phyloP scores from a whole-genome alignment of 2,329 filamentous ascomycete genomes.

The Aspergillus caelatus region DNA sequence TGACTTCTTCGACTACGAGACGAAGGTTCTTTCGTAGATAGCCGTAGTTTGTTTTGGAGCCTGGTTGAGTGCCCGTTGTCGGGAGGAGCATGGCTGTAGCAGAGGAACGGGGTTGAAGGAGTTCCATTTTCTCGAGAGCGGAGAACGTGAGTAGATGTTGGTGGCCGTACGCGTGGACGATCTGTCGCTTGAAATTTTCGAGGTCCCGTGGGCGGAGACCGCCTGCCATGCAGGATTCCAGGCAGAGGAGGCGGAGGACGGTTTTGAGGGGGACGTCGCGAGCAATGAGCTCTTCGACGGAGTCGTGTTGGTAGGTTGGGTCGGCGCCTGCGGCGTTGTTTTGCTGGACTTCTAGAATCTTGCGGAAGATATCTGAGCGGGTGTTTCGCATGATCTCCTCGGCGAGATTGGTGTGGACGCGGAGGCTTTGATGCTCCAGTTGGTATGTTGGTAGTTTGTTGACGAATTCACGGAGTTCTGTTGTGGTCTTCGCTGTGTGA shows the following conservation, averaged over 20 bases:
- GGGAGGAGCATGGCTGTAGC: constrained; percentile 81
- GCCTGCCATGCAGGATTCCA: constrained; percentile 87
- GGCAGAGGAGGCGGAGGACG: constrained; percentile 80
- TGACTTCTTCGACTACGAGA: constrained; percentile 93
- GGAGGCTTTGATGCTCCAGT: constrained; percentile 89
- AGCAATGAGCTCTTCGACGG: constrained; percentile 92
- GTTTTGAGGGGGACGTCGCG: constrained; percentile 79
- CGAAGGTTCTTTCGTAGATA: constrained; percentile 83
- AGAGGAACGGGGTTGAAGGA: constrained; percentile 77
- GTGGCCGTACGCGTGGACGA: constrained; percentile 91
- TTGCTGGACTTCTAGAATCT: constrained; percentile 89
- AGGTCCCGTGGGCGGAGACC: constrained; percentile 87
- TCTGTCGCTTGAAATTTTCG: constrained; percentile 82
- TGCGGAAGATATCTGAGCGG: constrained; percentile 83
- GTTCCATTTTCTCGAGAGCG: constrained; percentile 83
- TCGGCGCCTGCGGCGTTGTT: constrained; percentile 90
- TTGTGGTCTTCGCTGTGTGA: constrained; percentile 81
- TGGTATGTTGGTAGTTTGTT: constrained; percentile 89
- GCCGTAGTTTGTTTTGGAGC: constrained; percentile 85
- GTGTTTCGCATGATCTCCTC: constrained; percentile 97
- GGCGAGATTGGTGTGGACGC: constrained; percentile 85
- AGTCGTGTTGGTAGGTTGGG: constrained; percentile 83
- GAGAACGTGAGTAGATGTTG: constrained; percentile 90
- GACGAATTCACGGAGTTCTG: constrained; percentile 94
- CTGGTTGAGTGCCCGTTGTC: constrained; percentile 64